Base-by-base conservation (phyloP, 352 stramenopile genomes). In the Albugo laibachii region DNA sequence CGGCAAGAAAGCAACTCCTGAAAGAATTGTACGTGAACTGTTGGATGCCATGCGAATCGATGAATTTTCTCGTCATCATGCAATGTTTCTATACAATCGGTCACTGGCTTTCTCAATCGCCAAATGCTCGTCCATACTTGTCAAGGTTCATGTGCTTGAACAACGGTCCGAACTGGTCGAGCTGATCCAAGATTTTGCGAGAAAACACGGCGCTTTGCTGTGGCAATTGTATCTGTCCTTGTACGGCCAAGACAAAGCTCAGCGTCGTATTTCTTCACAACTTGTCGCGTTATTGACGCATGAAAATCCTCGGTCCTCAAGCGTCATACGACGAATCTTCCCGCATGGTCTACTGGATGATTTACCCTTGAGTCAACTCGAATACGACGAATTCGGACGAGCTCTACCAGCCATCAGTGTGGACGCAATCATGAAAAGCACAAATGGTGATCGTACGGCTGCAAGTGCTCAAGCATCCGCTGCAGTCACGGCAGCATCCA, bases 111-210 rank as follows among this genome's bases (percentile, higher is more conserved):
- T 92, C 52, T 82, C 72, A 24, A 75, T 87, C 13, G 67, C 78
- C 6, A 92, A 92, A 48, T 85, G 70, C 41, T 87, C 78, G 16
- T 87, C 78, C 8, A 83, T 88, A 47, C 57, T 92, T 48, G 78
- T 88, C 13, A 92, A 92, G 53, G 72, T 83, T 6, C 79, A 92
- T 46, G 77, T 92, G 31, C 50, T 92, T 6, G 79, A 92, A 45
- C 79, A 92, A 39, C 71, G 76, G 20, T 83, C 79, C 1, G 79
- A 92, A 53, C 60, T 92, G 12, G 79, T 92, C 3, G 76, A 92
- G 48, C 45, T 85, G 16, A 87, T 92, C 51, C 79, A 92, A 64
- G 70, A 89, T 43, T 83, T 81, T 55, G 72, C 79, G 5, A 58
- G 76, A n/a, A 88, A 84, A 45, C 76, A 92, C 48, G 79, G 79